A percentile compares a stretch with the other conserved stretches of the same genome.
Conservation (phyloP, 352 stramenopile species). For the Globisporangium irregulare region DNA sequence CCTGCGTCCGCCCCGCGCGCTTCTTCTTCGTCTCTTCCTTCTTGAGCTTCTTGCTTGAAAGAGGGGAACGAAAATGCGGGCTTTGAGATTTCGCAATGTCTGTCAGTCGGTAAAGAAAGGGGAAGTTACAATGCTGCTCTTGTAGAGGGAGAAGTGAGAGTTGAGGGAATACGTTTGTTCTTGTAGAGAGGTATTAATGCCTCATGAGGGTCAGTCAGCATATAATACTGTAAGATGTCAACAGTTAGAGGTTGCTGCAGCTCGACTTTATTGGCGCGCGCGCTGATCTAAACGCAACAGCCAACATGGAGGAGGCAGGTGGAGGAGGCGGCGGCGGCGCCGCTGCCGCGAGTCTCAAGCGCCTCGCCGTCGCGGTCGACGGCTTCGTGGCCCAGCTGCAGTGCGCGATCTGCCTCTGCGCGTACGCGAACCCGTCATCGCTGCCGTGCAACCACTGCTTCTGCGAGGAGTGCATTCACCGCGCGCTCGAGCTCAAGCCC, state of each 20-base stretch:
- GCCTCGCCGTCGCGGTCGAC: conserved; percentile 57
- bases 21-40: neutral
- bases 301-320: conserved; percentile 13
- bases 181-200: neutral
- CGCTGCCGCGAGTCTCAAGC: conserved; percentile 27
- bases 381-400: conserved; percentile 70
- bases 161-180: neutral
- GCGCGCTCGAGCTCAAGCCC: conserved; percentile 72
- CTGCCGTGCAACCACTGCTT: conserved; percentile 88
- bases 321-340: neutral
- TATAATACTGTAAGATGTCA: neutral
- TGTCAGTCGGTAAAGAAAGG: neutral
- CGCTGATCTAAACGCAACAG: neutral
- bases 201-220: neutral
- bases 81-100: neutral
- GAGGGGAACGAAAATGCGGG: conserved; percentile 5
- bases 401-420: conserved; percentile 82
- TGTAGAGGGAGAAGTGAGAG: conserved; percentile 2
- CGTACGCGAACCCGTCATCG: conserved; percentile 63
- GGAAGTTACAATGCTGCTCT: neutral
- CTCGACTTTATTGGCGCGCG: neutral
- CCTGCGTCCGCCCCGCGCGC: neutral
- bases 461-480: conserved; percentile 86
- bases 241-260: neutral
- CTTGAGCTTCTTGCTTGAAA: conserved; percentile 2